phyloP scores from a whole-genome alignment of 2,329 filamentous ascomycete genomes.

The Colletotrichum paranaense region DNA sequence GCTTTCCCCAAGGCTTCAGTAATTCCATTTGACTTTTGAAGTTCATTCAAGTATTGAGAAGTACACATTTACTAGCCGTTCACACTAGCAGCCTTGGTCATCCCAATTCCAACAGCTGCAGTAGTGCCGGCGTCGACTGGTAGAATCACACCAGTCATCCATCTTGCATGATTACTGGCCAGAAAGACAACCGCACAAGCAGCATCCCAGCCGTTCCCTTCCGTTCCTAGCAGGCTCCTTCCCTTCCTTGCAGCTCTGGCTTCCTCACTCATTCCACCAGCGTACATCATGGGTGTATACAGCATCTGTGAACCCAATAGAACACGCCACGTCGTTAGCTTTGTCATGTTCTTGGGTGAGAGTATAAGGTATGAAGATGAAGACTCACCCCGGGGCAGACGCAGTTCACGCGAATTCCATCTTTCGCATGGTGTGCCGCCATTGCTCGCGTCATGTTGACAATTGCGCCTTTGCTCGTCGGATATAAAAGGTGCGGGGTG shows the following conservation, averaged over 20 bases:
- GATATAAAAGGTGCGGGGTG: slow-evolving; percentile 51
- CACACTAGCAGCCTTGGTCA: slow-evolving; percentile 41
- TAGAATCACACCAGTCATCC: slow-evolving; percentile 55
- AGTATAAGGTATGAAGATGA: background rate
- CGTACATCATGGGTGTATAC: slow-evolving; percentile 60
- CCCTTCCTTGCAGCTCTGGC: slow-evolving; percentile 49
- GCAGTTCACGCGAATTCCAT: slow-evolving; percentile 39
- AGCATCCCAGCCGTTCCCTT: slow-evolving; percentile 57
- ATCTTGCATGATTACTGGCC: slow-evolving; percentile 52
- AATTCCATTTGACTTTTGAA: background rate
- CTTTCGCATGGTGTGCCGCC: slow-evolving; percentile 54
- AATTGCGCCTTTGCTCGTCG: slow-evolving; percentile 54
- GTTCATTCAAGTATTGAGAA: background rate
- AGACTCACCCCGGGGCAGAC: slow-evolving; percentile 58
- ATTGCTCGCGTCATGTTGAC: slow-evolving; percentile 58
- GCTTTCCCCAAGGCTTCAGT: background rate
- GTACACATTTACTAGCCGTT: slow-evolving; percentile 36
- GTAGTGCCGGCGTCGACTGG: slow-evolving; percentile 56
- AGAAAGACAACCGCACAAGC: slow-evolving; percentile 53
- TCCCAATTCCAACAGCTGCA: slow-evolving; percentile 40
- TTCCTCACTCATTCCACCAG: slow-evolving; percentile 52
- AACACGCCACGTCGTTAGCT: background rate
- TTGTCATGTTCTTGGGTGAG: background rate
- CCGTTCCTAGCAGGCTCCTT: slow-evolving; percentile 52
- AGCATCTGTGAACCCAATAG: slow-evolving; percentile 48